These are phyloP conservation scores for Penicillium sp. DNA, from an alignment of 2,329 filamentous ascomycete species.

Conservation along the genomic window DNA sequence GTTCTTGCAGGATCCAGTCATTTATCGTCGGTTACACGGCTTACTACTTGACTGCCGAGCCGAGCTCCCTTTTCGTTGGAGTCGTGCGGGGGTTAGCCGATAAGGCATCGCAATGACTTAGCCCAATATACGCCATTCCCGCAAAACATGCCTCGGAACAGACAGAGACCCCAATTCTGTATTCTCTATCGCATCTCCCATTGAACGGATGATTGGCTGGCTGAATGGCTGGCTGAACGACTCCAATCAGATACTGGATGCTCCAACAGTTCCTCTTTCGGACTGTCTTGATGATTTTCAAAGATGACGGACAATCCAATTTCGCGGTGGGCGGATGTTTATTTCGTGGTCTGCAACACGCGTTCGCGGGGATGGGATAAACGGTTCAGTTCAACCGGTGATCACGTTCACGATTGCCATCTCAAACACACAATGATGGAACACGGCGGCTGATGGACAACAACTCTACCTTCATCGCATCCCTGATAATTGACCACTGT, in stretches of 20 bases:
- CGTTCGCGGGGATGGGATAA: too few relatives aligned
- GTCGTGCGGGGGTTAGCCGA: conserved; percentile 27
- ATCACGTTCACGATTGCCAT: too few relatives aligned
- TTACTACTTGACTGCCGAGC: conserved; percentile 13
- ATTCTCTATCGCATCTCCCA: background rate
- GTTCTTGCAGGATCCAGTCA: too few relatives aligned
- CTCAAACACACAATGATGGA: too few relatives aligned
- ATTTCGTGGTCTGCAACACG: too few relatives aligned
- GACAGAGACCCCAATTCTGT: background rate
- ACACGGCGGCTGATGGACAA: too few relatives aligned
- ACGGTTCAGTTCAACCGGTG: too few relatives aligned
- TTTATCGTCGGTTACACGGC: background rate
- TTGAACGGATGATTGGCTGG: background rate
- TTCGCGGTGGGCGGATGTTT: too few relatives aligned
- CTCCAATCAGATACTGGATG: background rate
- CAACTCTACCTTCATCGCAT: too few relatives aligned
- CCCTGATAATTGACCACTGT: too few relatives aligned
- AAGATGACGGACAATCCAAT: too few relatives aligned
- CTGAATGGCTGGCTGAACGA: background rate
- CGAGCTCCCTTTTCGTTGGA: conserved; percentile 25
- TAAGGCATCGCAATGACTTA: conserved; percentile 24
- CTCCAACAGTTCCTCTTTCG: background rate
- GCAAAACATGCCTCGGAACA: conserved; percentile 8
- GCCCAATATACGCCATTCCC: conserved; percentile 18
- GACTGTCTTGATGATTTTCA: too few relatives aligned